phyloP scores from a whole-genome alignment of 1,284 basidiomycete genomes.

The Ceratobasidium sp. region DNA sequence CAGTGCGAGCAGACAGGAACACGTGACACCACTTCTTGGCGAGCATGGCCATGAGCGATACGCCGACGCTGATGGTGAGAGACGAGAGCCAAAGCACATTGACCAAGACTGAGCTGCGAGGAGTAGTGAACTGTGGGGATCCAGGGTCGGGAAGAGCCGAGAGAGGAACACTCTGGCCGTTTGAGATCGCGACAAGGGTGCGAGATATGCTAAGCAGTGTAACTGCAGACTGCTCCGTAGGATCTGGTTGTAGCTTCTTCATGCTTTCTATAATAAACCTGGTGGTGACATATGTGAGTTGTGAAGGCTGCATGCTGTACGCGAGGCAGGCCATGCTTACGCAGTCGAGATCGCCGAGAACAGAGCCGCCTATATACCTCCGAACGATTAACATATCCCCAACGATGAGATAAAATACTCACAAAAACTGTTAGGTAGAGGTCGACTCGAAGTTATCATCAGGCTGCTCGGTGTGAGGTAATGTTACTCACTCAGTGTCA shows the following conservation, averaged over 20 bases:
- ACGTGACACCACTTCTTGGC: neutral
- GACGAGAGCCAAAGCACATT: conserved; percentile 2
- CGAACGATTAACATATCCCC: neutral
- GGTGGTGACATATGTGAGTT: neutral
- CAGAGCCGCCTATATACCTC: neutral
- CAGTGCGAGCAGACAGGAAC: conserved; percentile 20
- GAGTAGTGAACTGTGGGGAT: neutral
- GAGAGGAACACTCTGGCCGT: neutral
- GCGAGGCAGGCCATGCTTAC: neutral
- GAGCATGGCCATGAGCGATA: conserved; percentile 1
- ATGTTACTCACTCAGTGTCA: too few species aligned
- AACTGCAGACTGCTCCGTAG: too few species aligned
- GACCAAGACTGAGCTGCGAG: neutral
- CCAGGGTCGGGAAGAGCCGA: neutral
- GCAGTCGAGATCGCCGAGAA: conserved; percentile 20
- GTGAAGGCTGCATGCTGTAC: neutral
- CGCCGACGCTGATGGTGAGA: neutral
- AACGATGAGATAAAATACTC: neutral
- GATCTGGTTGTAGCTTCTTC: too few species aligned
- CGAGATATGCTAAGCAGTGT: too few species aligned
- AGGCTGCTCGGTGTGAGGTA: too few species aligned
- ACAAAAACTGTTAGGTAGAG: neutral
- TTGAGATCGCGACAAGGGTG: too few species aligned
- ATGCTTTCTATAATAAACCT: conserved; percentile 8
- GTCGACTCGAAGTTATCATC: neutral